Percentiles rank a stretch among this genome's conserved stretches.
Evolutionary conservation across 2,329 filamentous ascomycete species (phyloP).

Genomic region (Phyllosticta ampelicida): DNA sequence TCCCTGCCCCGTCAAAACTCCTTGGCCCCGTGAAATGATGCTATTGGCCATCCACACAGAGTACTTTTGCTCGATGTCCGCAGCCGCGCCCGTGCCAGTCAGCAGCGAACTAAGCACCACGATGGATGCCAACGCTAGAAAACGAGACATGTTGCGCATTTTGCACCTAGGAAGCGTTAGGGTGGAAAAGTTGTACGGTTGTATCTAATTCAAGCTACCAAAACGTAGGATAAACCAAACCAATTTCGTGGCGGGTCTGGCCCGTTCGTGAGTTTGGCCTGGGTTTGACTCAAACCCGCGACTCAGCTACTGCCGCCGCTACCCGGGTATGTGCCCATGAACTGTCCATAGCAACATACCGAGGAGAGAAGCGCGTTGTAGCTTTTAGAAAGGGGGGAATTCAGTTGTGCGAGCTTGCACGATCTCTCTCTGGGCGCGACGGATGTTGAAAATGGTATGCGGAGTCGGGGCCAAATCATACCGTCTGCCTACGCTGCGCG

Average conservation of each 20-base stretch:
- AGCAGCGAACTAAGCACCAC: neutral
- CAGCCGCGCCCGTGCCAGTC: neutral
- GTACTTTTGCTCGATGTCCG: slow-evolving; percentile 14
- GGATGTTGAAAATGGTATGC: neutral
- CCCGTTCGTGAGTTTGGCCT: neutral
- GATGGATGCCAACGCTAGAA: neutral
- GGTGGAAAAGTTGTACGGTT: neutral
- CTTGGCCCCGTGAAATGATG: slow-evolving; percentile 32
- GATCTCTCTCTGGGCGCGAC: neutral
- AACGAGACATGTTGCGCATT: neutral
- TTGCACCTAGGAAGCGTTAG: neutral
- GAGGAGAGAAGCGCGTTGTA: neutral
- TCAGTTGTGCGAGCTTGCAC: neutral
- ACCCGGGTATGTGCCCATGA: neutral
- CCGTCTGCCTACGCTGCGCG: neutral
- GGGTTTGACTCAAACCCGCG: neutral
- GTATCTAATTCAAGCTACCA: neutral
- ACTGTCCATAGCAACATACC: neutral
- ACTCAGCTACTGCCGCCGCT: neutral
- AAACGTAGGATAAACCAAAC: neutral
- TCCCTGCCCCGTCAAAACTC: slow-evolving; percentile 16
- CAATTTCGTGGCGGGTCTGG: neutral
- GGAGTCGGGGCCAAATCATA: neutral
- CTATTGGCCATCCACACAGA: slow-evolving; percentile 38
- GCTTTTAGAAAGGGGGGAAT: neutral